These are phyloP conservation scores for Quercus lobata DNA, from an alignment of 331 rosid species.

Conservation along the genomic window DNA sequence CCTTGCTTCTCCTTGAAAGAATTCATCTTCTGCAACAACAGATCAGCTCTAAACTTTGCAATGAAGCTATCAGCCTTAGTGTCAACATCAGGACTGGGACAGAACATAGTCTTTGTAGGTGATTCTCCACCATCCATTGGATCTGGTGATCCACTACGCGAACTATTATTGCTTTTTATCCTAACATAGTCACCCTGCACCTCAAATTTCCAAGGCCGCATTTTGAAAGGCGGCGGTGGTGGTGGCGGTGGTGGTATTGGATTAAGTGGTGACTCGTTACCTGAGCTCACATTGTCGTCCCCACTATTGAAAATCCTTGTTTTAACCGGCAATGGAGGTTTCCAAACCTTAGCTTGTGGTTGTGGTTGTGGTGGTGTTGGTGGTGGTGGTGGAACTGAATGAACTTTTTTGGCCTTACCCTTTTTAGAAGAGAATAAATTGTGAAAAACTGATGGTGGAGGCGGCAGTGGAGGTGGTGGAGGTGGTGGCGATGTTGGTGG, in stretches of 20 bases:
- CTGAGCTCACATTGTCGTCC: conserved; percentile 28
- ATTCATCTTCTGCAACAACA: conserved; percentile 71
- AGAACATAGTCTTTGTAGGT: conserved; percentile 29
- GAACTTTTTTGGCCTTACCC: conserved; percentile 38
- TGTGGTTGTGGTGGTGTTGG: conserved; percentile 1
- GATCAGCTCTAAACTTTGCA: conserved; percentile 63
- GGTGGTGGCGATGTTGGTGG: conserved; percentile 27
- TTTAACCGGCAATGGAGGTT: conserved; percentile 20
- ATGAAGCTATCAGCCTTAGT: conserved; percentile 80
- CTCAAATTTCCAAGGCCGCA: conserved; percentile 47
- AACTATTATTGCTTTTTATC: conserved; percentile 55
- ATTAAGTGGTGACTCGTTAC: conserved; percentile 53
- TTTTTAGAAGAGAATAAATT: conserved; percentile 49
- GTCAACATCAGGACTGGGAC: conserved; percentile 74
- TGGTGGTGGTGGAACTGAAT: conserved; percentile 3
- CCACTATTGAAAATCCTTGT: conserved; percentile 13
- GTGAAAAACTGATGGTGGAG: conserved; percentile 47
- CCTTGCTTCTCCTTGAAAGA: conserved; percentile 52
- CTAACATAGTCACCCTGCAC: conserved; percentile 74
- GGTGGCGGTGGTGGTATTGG: conserved; percentile 78
- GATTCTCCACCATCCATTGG: conserved; percentile 27
- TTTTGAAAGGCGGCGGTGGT: conserved; percentile 61
- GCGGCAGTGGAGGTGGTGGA: conserved; percentile 49
- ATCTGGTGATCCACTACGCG: conserved; percentile 55
- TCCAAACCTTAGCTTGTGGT: conserved; percentile 6